Evolutionary conservation across 2,329 filamentous ascomycete genomes (phyloP), one percentile per base, ranked within the genome.

Genomic region (Stagonosporopsis vannaccii): DNA sequence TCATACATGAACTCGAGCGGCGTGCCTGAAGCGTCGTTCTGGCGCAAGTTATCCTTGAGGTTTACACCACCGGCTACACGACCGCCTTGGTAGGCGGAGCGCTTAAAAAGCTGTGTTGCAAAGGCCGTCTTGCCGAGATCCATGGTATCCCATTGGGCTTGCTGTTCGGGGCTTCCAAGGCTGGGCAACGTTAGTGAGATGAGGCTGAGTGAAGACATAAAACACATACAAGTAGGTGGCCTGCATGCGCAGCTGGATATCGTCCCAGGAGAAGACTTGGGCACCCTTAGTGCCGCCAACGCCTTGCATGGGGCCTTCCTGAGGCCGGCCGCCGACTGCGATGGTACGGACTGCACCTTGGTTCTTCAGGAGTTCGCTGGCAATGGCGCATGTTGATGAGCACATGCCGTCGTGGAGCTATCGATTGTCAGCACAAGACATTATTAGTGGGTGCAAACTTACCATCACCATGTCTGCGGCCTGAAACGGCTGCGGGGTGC

Each of bases 261-360:
- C 72, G 30, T 74, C 68, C 66, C 69, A 75, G 20, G 67, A 59
- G 46, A 75, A 73, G 36, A 67, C 69, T 51, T 77, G 75, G 0
- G 78, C 76, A 37, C 79, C 79, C 56, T 79, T 80, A 26, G 78
- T 78, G 5, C 79, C 79, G 35, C 78, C 78, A 2, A 80, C 71
- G 22, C 75, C 78, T 63, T 80, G 78, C 66, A 78, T 80, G 39
- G 77, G 76, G 9, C 75, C 74, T 19, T 64, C 63, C 47, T 73
- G 72, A 0, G 78, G 77, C 0, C 76, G 75, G 9, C 79, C 79
- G 20, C 79, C 79, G 2, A 81, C 65, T 5, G 72, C 75, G 46
- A 81, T 74, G 35, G 75, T 77, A 41, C 76, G 74, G 30, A 80
- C 74, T 23, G 72, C 75, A 9, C 72, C 79, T 67, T 80, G 78